phyloP scores from a whole-genome alignment of 805 yeast genomes.

The Kazachstania bromeliacearum region DNA sequence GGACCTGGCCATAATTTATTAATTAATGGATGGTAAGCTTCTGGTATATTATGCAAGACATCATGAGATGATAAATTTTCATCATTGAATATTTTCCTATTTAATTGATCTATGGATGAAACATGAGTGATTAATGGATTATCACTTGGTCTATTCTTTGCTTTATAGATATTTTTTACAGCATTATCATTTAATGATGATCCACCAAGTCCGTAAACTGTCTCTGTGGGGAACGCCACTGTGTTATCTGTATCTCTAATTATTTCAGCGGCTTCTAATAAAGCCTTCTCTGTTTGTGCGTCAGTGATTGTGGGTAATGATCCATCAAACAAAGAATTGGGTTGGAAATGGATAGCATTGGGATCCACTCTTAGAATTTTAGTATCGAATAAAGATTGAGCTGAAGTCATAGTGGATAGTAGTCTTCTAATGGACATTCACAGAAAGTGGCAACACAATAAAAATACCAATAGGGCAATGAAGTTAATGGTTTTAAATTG shows the following conservation, averaged over 20 bases:
- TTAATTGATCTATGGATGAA: slow-evolving; percentile 64
- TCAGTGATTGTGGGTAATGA: slow-evolving; percentile 41
- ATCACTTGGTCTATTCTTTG: slow-evolving; percentile 91
- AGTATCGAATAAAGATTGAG: slow-evolving; percentile 21
- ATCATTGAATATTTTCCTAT: slow-evolving; percentile 43
- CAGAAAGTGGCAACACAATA: not conserved
- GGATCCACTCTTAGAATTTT: slow-evolving; percentile 48
- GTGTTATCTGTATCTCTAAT: slow-evolving; percentile 44
- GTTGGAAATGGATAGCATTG: slow-evolving; percentile 38
- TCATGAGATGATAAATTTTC: slow-evolving; percentile 9
- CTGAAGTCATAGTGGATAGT: not conserved
- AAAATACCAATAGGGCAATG: too few species aligned
- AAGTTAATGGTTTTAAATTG: too few species aligned
- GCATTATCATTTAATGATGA: slow-evolving; percentile 67
- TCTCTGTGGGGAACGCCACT: slow-evolving; percentile 94
- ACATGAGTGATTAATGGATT: slow-evolving; percentile 91
- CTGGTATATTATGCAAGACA: slow-evolving; percentile 45
- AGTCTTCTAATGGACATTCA: not conserved
- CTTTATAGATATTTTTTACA: slow-evolving; percentile 67
- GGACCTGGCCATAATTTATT: slow-evolving; percentile 94
- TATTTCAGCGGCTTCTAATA: slow-evolving; percentile 50
- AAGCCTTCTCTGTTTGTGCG: slow-evolving; percentile 39
- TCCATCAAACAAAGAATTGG: slow-evolving; percentile 30
- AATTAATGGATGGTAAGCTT: slow-evolving; percentile 53
- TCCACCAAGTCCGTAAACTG: slow-evolving; percentile 94